phyloP scores from a whole-genome alignment of 768 basidiomycete species.

The Xerocomellus intermedius region DNA sequence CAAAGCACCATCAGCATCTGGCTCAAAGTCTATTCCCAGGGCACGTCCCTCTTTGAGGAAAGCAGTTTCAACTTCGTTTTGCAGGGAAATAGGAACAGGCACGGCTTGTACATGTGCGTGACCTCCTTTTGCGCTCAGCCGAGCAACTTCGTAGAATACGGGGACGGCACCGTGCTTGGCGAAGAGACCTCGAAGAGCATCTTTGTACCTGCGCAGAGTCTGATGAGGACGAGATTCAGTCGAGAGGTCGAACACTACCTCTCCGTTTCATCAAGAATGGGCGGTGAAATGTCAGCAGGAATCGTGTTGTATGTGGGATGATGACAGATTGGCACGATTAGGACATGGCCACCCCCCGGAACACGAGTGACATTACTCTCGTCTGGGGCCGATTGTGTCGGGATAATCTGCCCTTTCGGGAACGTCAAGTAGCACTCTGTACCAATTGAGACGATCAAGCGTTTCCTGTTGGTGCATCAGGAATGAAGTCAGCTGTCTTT shows the following conservation, averaged over 20 bases:
- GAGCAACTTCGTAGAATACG: constrained; percentile 86
- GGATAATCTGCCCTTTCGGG: constrained; percentile 94
- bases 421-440: constrained; percentile 91
- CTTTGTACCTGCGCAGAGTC: constrained; percentile 61
- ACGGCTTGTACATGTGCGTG: constrained; percentile 93
- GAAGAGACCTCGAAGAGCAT: constrained; percentile 69
- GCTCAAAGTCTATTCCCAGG: constrained; percentile 72
- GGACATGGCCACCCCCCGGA: constrained; percentile 94
- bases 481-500: neutral
- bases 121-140: constrained; percentile 81
- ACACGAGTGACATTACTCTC: constrained; percentile 45
- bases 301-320: constrained; percentile 85
- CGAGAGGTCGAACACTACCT: constrained; percentile 42
- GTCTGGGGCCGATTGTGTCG: constrained; percentile 60
- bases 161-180: constrained; percentile 64
- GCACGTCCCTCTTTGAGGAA: constrained; percentile 71
- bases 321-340: constrained; percentile 93
- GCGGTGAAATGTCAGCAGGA: constrained; percentile 68
- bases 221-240: neutral
- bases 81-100: constrained; percentile 66
- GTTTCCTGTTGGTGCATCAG: constrained; percentile 58
- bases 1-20: constrained; percentile 63
- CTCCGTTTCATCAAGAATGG: constrained; percentile 80
- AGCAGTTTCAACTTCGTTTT: constrained; percentile 62
- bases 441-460: constrained; percentile 93